Conservation (phyloP, 768 basidiomycete species). For the Pleurotus cornucopiae region DNA sequence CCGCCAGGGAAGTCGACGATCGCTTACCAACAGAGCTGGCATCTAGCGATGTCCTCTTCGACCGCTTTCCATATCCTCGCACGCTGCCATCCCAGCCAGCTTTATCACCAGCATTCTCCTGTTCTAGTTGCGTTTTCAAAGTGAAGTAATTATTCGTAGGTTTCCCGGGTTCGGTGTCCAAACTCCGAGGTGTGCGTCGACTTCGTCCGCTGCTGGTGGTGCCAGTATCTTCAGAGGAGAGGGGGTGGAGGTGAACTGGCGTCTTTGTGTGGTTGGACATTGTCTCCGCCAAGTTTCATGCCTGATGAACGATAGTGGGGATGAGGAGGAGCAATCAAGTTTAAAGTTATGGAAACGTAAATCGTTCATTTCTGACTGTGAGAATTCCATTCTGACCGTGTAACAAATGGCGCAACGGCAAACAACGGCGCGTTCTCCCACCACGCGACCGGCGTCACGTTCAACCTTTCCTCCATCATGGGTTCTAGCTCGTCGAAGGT, state of each 20-base stretch:
- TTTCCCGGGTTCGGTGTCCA: slow-evolving; percentile 23
- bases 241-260: slow-evolving; percentile 69
- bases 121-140: slow-evolving; percentile 58
- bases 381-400: background rate
- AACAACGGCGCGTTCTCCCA: too few relatives aligned
- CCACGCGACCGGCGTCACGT: too few relatives aligned
- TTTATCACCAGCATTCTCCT: slow-evolving; percentile 26
- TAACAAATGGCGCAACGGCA: background rate
- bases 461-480: background rate
- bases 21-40: slow-evolving; percentile 16
- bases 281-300: too few relatives aligned
- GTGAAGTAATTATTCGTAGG: slow-evolving; percentile 55
- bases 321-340: too few relatives aligned
- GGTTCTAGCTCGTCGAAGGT: slow-evolving; percentile 2
- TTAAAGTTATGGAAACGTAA: too few relatives aligned
- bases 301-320: too few relatives aligned
- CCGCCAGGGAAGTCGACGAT: slow-evolving; percentile 33
- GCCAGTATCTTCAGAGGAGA: slow-evolving; percentile 52
- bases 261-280: slow-evolving; percentile 34
- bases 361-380: background rate
- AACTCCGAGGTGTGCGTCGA: slow-evolving; percentile 42
- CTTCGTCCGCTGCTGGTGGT: slow-evolving; percentile 25
- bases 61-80: slow-evolving; percentile 46
- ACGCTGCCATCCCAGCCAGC: slow-evolving; percentile 48
- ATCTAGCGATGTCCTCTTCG: slow-evolving; percentile 22